Percentiles rank a stretch among this genome's conserved stretches.
Conservation (phyloP, 1,139 yeast species). For the Kodamaea arcana region DNA sequence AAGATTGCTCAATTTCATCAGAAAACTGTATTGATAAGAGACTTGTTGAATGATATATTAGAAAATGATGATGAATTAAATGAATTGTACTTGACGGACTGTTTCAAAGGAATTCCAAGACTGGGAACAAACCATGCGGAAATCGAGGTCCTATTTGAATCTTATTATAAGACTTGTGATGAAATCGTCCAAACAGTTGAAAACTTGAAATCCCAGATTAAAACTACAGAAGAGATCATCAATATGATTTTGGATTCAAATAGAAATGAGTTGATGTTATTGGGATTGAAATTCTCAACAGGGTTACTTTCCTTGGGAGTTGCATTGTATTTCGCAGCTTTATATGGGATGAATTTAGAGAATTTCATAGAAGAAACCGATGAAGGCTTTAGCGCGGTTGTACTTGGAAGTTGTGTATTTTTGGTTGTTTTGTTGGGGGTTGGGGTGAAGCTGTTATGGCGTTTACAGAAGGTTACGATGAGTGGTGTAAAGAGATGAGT, state of each 20-base stretch:
- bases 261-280: conserved; percentile 44
- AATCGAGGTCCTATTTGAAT: conserved; percentile 40
- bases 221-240: conserved; percentile 45
- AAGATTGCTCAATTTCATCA: conserved; percentile 44
- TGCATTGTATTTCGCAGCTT: conserved; percentile 37
- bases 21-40: conserved; percentile 37
- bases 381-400: conserved; percentile 36
- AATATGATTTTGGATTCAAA: conserved; percentile 44
- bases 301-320: conserved; percentile 41
- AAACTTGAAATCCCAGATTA: conserved; percentile 38
- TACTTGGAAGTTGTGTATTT: conserved; percentile 24
- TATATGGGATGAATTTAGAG: conserved; percentile 44
- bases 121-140: conserved; percentile 38
- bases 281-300: conserved; percentile 41
- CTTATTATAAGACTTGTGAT: conserved; percentile 41
- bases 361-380: conserved; percentile 32
- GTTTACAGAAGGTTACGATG: conserved; percentile 41
- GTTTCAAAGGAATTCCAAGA: conserved; percentile 19
- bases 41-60: conserved; percentile 36
- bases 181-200: conserved; percentile 46
- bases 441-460: conserved; percentile 28
- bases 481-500: conserved; percentile 27
- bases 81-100: conserved; percentile 36
- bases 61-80: conserved; percentile 42
- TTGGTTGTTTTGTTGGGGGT: conserved; percentile 23